Evolutionary conservation across 805 yeast species (phyloP).

Genomic region (Pichia scutulata): DNA sequence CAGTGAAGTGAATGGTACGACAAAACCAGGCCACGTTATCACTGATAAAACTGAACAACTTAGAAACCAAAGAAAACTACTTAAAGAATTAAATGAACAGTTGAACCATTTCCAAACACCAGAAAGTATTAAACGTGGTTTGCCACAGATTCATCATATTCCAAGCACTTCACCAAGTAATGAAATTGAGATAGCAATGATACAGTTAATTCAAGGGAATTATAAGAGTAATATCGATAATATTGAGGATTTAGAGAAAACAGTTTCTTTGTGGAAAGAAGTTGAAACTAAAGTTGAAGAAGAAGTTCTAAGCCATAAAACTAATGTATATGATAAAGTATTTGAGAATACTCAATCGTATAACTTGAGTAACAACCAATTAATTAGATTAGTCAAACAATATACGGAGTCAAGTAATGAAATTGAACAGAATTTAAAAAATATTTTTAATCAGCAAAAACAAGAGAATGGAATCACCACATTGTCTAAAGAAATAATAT

Average conservation of each 20-base stretch:
- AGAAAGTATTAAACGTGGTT: not conserved
- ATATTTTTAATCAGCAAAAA: not conserved
- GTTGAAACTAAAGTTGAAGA: not conserved
- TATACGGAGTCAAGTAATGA: slow-evolving; percentile 1
- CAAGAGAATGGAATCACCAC: not conserved
- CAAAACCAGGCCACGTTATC: not conserved
- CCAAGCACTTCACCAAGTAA: not conserved
- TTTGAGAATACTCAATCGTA: not conserved
- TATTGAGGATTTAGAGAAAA: not conserved
- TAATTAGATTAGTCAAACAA: not conserved
- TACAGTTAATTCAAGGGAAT: not conserved
- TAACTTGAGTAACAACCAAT: not conserved
- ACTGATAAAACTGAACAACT: slow-evolving; percentile 8
- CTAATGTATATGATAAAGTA: not conserved
- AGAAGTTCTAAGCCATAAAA: not conserved
- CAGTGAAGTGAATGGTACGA: not conserved
- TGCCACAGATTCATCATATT: slow-evolving; percentile 3
- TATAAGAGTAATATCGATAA: not conserved
- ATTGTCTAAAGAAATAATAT: not conserved
- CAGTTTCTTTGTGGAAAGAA: slow-evolving; percentile 1
- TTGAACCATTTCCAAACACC: not conserved
- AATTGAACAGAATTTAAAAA: not conserved
- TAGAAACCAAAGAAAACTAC: not conserved
- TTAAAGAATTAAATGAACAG: not conserved
- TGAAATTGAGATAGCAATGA: not conserved